A percentile compares a stretch with the other conserved stretches of the same genome.
Evolutionary conservation across 2,329 filamentous ascomycete genomes (phyloP).

Genomic region (Hysterium pulicare): DNA sequence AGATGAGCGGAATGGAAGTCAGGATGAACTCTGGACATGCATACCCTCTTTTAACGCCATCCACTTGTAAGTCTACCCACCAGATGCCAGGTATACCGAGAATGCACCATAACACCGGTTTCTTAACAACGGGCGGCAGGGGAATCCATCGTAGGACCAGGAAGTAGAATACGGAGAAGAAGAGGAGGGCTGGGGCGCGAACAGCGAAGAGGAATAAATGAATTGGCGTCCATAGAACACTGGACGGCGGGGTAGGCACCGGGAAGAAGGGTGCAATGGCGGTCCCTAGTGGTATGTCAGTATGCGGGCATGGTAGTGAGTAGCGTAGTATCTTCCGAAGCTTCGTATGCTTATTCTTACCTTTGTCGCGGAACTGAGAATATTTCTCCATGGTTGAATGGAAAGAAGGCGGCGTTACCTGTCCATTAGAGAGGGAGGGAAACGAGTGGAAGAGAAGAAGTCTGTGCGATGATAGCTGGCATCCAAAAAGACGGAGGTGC

Average conservation of each 20-base stretch:
- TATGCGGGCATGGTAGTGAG: background rate
- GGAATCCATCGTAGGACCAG: conserved; percentile 79
- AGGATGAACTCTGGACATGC: too few species aligned
- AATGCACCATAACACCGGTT: conserved; percentile 82
- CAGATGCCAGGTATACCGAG: conserved; percentile 88
- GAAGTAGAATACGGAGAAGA: conserved; percentile 69
- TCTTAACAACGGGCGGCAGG: conserved; percentile 65
- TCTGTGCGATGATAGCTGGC: background rate
- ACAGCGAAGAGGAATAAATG: conserved; percentile 73
- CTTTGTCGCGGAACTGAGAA: conserved; percentile 87
- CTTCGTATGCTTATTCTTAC: conserved; percentile 47
- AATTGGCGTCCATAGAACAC: conserved; percentile 58
- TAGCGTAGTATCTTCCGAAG: background rate
- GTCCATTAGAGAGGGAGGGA: background rate
- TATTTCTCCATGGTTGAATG: conserved; percentile 79
- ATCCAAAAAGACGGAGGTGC: background rate
- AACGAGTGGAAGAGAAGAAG: background rate
- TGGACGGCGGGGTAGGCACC: conserved; percentile 63
- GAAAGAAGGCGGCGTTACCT: background rate
- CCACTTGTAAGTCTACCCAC: conserved; percentile 98
- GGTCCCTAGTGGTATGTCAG: conserved; percentile 60
- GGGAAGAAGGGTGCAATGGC: conserved; percentile 96
- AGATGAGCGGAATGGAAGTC: too few species aligned
- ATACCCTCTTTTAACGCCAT: conserved; percentile 88
- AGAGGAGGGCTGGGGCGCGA: conserved; percentile 74